A percentile compares a stretch with the other conserved stretches of the same genome.
These are phyloP conservation scores for Trichophyton mentagrophytes DNA, from an alignment of 2,329 filamentous ascomycete species.

Conservation along the genomic window DNA sequence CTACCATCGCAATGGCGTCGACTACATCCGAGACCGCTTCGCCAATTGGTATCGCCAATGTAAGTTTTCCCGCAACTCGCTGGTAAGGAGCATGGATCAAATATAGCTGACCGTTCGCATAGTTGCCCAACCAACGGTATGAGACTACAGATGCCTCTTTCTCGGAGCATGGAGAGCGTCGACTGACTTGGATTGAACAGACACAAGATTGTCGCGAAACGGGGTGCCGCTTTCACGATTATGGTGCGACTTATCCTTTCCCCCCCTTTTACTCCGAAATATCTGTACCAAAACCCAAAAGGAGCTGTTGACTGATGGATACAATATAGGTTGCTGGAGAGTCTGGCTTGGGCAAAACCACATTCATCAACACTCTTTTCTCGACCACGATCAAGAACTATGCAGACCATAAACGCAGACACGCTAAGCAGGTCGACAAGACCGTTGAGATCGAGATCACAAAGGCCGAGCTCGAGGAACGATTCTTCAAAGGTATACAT, in stretches of 20 bases:
- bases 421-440: constrained; percentile 99
- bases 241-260: constrained; percentile 54
- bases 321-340: constrained; percentile 79
- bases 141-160: constrained; percentile 10
- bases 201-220: constrained; percentile 62
- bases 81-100: background rate
- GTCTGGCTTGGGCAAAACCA: constrained; percentile 96
- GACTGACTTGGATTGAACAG: constrained; percentile 31
- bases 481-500: constrained; percentile 98
- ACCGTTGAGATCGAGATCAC: constrained; percentile 99
- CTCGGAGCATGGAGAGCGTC: background rate
- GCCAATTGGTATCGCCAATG: constrained; percentile 63
- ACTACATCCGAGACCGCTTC: constrained; percentile 45
- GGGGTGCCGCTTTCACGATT: constrained; percentile 96
- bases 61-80: constrained; percentile 28
- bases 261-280: background rate
- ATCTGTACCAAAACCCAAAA: background rate
- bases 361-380: constrained; percentile 99
- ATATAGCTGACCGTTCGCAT: constrained; percentile 12
- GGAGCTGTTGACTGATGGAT: constrained; percentile 13
- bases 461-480: constrained; percentile 98
- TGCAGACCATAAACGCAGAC: constrained; percentile 97
- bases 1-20: background rate
- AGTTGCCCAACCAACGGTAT: constrained; percentile 59
- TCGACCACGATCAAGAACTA: constrained; percentile 99